A percentile compares a stretch with the other conserved stretches of the same genome.
These are phyloP conservation scores for Xerocomus nothofagi DNA, from an alignment of 1,284 basidiomycete species.

Conservation along the genomic window DNA sequence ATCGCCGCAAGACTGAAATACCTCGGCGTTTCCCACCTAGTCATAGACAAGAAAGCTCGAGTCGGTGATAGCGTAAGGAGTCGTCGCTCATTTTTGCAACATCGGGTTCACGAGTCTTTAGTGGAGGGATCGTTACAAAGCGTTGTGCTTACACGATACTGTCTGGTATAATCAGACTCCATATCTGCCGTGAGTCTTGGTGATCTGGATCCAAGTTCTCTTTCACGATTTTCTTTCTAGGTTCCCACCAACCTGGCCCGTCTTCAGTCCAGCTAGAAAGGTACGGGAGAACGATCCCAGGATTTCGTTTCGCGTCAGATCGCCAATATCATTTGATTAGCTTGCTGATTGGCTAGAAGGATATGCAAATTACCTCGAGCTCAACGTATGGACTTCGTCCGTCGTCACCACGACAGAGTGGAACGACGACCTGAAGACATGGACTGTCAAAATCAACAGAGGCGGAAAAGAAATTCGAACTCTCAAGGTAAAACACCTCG, in stretches of 20 bases:
- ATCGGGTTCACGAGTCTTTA: constrained; percentile 9
- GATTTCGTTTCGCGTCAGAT: neutral
- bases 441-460: constrained; percentile 38
- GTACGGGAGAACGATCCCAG: constrained; percentile 10
- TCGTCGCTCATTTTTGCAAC: neutral
- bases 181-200: constrained; percentile 26
- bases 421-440: constrained; percentile 35
- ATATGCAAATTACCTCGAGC: constrained; percentile 54
- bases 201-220: neutral
- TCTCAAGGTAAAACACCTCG: constrained; percentile 39
- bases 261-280: constrained; percentile 38
- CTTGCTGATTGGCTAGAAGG: constrained; percentile 63
- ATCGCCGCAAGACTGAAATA: constrained; percentile 39
- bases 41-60: constrained; percentile 37
- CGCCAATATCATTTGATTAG: constrained; percentile 19
- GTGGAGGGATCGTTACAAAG: constrained; percentile 38
- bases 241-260: constrained; percentile 43
- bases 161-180: constrained; percentile 32
- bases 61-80: constrained; percentile 38
- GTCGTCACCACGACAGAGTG: constrained; percentile 40
- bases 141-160: constrained; percentile 31
- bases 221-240: constrained; percentile 11
- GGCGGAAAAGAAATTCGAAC: constrained; percentile 27
- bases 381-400: constrained; percentile 57
- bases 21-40: constrained; percentile 36